Evolutionary conservation across 192 early-diverging fungal species (phyloP).

Genomic region (Radiomyces spectabilis): DNA sequence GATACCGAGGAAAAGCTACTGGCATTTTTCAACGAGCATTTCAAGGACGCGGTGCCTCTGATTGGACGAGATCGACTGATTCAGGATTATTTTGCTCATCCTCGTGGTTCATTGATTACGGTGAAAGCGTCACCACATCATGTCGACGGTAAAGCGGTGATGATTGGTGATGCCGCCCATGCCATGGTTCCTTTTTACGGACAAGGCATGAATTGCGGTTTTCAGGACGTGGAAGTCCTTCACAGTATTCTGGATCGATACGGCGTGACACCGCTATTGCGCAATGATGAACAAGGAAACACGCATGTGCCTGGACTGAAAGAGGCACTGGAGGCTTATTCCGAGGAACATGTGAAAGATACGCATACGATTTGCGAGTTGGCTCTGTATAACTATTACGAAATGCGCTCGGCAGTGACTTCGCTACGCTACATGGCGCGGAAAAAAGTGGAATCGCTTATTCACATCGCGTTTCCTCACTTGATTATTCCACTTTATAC

Average conservation of each 20-base stretch:
- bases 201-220: constrained; percentile 98
- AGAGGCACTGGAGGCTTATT: constrained; percentile 69
- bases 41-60: constrained; percentile 67
- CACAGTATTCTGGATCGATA: constrained; percentile 50
- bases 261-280: constrained; percentile 20
- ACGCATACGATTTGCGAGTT: constrained; percentile 86
- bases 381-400: constrained; percentile 89
- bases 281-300: constrained; percentile 1
- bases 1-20: constrained; percentile 53
- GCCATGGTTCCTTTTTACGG: constrained; percentile 99
- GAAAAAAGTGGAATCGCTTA: constrained; percentile 69
- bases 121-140: constrained; percentile 77
- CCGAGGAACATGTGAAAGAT: constrained; percentile 59
- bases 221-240: constrained; percentile 81
- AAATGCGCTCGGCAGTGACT: constrained; percentile 86
- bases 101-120: constrained; percentile 75
- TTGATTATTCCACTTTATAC: constrained; percentile 85
- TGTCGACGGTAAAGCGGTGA: constrained; percentile 65
- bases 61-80: constrained; percentile 70
- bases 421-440: constrained; percentile 63
- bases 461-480: constrained; percentile 68
- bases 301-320: constrained; percentile 27
- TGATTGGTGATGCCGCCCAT: constrained; percentile 94
- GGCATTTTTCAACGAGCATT: constrained; percentile 66
- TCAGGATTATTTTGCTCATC: constrained; percentile 76